Base-by-base conservation (phyloP, 352 stramenopile species). In the Pythium coloratum region DNA sequence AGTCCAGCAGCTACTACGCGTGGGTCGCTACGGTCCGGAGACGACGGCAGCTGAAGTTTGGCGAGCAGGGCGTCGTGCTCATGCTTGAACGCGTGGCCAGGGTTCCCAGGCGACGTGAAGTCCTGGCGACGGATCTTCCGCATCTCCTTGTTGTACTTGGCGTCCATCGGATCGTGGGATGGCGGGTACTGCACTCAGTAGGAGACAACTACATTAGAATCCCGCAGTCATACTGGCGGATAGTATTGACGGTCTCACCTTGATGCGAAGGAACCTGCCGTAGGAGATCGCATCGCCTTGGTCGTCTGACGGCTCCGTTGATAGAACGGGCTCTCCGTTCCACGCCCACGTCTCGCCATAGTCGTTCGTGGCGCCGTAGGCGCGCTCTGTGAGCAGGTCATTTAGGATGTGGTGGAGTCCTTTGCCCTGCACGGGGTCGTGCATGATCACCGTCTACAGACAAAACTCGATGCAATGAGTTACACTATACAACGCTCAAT, bases 371-470 rank as follows among this genome's bases (percentile, higher is more conserved):
- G 28, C 24, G 4, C 85, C 85, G 6, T 76, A 73, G 24, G 80
- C 78, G 18, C 69, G 67, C 71, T 94, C 86, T 2, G 80, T 84
- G 49, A 94, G 73, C 47, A 94, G 62, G 54, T 94, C 86, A 62
- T 94, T 94, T 5, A 94, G 64, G 56, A 94, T 88, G 62, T 90
- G 63, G 2, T 62, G 59, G n/a, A 94, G 75, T 7, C 78, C 80
- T 71, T 94, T 94, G 66, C 81, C 82, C 66, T 94, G 86, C 62
- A 90, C 76, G 0, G 83, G 86, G 64, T 94, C 86, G 64, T 91
- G 82, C 86, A 94, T 92, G 58, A 94, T 94, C 49, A 92, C 57
- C 1, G 86, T 94, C 86, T 93, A 51, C 7, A 67, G 0, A 6
- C 2, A 28, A 24, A 32, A 18, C 13, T 1, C 50, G 40, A 13